Base-by-base conservation (phyloP, 768 basidiomycete species). In the Mrakia gelida region DNA sequence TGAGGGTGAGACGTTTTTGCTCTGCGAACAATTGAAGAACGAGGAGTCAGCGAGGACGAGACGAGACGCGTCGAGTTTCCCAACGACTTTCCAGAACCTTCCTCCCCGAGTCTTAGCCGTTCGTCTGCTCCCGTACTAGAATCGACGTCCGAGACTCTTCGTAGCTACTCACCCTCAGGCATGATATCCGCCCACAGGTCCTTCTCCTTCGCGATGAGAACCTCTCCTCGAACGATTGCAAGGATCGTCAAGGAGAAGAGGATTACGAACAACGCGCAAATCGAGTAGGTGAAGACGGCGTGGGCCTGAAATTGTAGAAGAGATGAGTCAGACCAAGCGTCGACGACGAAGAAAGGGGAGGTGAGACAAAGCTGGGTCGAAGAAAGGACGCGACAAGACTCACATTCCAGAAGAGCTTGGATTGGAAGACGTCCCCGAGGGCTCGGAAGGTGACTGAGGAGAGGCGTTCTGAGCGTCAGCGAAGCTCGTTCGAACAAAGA, bases 341-440 rank as follows among this genome's bases (percentile, higher is more conserved):
- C n/a, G 30, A 43, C 41, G 41, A n/a, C 54, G 7, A 23, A 9
- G 21, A 10, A 41, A 59, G 28, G 65, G 72, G 32, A 5, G 59
- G 28, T 13, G 28, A 8, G 59, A 13, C 59, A 8, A 23, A 13
- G n/a, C n/a, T n/a, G n/a, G n/a, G n/a, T n/a, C n/a, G n/a, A n/a
- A n/a, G n/a, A n/a, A n/a, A n/a, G n/a, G n/a, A n/a, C n/a, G n/a
- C n/a, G n/a, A n/a, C n/a, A n/a, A n/a, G n/a, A 73, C 38, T 30
- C 32, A 73, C 54, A 13, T 9, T 59, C 72, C 72, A 73, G 28
- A 73, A n/a, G 21, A 73, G 26, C 28, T 54, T 30, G 21, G 72
- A 73, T 15, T 73, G 6, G 54, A 73, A 73, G 54, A 73, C 59
- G 32, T 73, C 72, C 10, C 72, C 72, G 13, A 73, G 54, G 43